Evolutionary conservation across 257 asterid species (phyloP).

Genomic region (Schizonepeta tenuifolia): DNA sequence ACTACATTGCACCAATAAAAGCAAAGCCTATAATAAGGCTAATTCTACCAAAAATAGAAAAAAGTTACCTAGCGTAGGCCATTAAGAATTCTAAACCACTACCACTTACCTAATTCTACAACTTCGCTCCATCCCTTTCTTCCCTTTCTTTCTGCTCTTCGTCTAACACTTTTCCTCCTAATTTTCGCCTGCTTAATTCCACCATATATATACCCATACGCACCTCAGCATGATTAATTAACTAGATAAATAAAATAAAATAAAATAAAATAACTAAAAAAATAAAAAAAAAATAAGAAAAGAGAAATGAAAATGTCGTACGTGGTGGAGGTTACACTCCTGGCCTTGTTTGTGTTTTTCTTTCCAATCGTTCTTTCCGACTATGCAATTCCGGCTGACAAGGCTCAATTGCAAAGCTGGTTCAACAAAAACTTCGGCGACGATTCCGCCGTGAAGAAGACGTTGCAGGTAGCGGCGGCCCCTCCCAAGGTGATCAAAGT

Average conservation of each 20-base stretch:
- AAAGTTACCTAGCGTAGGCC: background rate
- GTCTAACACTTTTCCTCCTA: background rate
- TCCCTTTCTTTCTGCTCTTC: constrained; percentile 5
- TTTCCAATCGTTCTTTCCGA: background rate
- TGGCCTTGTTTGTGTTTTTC: background rate
- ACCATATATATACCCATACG: background rate
- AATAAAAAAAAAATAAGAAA: background rate
- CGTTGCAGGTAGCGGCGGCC: background rate
- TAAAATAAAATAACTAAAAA: background rate
- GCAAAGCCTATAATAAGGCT: background rate
- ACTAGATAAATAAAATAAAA: background rate
- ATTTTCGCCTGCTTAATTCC: background rate
- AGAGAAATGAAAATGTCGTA: background rate
- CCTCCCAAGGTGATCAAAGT: constrained; percentile 43
- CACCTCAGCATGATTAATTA: background rate
- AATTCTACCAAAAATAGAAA: background rate
- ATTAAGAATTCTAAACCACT: background rate
- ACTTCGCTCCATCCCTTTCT: constrained; percentile 6
- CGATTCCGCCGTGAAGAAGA: background rate
- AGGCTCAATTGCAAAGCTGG: background rate
- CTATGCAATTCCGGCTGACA: background rate
- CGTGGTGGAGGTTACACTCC: background rate
- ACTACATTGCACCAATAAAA: background rate
- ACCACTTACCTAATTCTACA: background rate
- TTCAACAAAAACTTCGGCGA: background rate